phyloP scores from a whole-genome alignment of 164 flowering plant genomes.

The Vitis labrusca region DNA sequence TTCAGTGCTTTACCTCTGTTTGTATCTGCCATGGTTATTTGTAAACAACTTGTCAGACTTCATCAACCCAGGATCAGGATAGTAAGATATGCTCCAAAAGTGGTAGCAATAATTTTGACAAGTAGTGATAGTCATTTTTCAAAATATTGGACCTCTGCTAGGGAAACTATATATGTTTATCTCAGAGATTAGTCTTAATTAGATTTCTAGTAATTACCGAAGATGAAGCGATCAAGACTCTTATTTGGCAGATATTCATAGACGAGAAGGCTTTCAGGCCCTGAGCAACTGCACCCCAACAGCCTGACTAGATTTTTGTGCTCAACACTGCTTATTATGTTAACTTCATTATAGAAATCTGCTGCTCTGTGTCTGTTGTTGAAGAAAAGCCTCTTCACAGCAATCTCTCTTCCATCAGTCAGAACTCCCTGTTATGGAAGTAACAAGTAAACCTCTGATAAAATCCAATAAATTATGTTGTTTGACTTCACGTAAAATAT shows the following conservation, averaged over 20 bases:
- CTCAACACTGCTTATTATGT: constrained; percentile 63
- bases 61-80: neutral
- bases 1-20: constrained; percentile 51
- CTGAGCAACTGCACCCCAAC: constrained; percentile 75
- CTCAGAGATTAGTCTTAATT: neutral
- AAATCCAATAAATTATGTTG: neutral
- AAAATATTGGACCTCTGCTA: neutral
- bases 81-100: too few species aligned
- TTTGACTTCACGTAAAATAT: neutral
- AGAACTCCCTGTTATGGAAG: constrained; percentile 54
- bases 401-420: constrained; percentile 77
- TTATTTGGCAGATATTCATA: constrained; percentile 60
- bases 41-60: neutral
- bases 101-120: neutral
- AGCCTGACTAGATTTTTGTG: constrained; percentile 75
- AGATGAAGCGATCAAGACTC: constrained; percentile 73
- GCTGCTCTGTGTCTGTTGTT: constrained; percentile 72
- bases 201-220: constrained; percentile 37
- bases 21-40: constrained; percentile 43
- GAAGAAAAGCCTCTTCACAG: constrained; percentile 75
- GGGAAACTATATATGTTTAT: neutral
- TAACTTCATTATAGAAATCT: constrained; percentile 77
- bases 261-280: constrained; percentile 79
- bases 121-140: neutral
- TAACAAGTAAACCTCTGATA: neutral